Conservation (phyloP, 176 grass and related monocot genomes). For the Cenchrus americanus region DNA sequence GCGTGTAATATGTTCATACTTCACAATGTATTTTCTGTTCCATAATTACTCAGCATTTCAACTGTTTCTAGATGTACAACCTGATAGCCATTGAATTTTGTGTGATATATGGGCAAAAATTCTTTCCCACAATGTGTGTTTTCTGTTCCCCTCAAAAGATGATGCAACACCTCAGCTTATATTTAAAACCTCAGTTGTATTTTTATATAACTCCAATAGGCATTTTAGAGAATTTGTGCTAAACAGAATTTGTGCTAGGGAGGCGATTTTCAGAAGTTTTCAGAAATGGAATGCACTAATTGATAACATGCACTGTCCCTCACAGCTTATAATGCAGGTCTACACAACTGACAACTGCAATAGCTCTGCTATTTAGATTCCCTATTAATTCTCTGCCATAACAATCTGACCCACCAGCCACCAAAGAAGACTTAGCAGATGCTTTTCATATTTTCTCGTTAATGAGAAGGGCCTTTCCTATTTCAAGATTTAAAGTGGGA, state of each 20-base stretch:
- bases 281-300: background rate
- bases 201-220: background rate
- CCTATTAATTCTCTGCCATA: background rate
- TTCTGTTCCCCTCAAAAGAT: background rate
- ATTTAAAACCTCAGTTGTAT: background rate
- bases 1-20: background rate
- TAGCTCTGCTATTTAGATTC: background rate
- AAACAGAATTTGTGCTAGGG: background rate
- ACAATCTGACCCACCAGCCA: background rate
- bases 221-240: background rate
- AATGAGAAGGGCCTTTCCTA: background rate
- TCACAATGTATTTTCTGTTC: background rate
- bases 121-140: background rate
- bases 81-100: background rate
- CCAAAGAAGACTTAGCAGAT: background rate
- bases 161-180: background rate
- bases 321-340: background rate
- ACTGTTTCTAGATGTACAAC: background rate
- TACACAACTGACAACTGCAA: conserved; percentile 20
- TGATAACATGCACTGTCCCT: background rate
- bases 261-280: background rate
- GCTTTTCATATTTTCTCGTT: background rate
- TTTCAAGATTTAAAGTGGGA: conserved; percentile 1
- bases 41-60: background rate
- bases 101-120: background rate